Evolutionary conservation across 495 filamentous ascomycete genomes (phyloP), one percentile per base, ranked within the genome.

Genomic region (Podospora comata): DNA sequence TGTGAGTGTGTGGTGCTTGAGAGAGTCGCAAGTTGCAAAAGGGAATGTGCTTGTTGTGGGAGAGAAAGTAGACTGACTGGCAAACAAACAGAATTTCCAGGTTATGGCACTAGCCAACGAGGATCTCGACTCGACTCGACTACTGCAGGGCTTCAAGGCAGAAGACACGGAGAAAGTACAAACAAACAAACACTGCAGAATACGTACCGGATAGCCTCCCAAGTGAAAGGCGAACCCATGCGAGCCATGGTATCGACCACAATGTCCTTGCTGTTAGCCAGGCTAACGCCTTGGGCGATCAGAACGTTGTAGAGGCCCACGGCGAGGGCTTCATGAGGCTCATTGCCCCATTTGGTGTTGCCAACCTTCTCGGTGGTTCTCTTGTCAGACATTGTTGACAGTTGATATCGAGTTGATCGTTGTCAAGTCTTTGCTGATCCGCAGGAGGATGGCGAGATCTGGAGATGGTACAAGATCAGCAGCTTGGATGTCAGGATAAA

Each of bases 141-240:
- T 11, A 11, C 39, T 11, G 39, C 39, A 16, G 9, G 39, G 39
- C 15, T 48, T 11, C 39, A 11, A 58, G n/a, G 19, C 55, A 56
- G 16, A 56, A 9, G 54, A 56, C 4, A 56, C 54, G 15, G 54
- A 6, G 18, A 58, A n/a, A 58, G 23, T n/a, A 58, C 4, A 20
- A n/a, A 26, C 18, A 26, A 54, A 57, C 18, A 48, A 2, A 19
- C 5, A 32, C 56, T 11, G 20, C 34, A 55, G 32, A 62, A 39
- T 19, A 75, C 75, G 53, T 77, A 80, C 80, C 79, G 72, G 54
- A 79, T 74, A 7, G 64, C 76, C 56, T 81, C 77, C 70, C 74
- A 75, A 0, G 76, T 73, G 19, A 74, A 77, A 7, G 53, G 30
- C 6, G 70, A 72, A 2, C 75, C 76, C n/a, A 65, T 64, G 0